Percentiles rank a stretch among this genome's conserved stretches.
phyloP scores from a whole-genome alignment of 2,329 filamentous ascomycete genomes.

The Leptographium radiaticola region DNA sequence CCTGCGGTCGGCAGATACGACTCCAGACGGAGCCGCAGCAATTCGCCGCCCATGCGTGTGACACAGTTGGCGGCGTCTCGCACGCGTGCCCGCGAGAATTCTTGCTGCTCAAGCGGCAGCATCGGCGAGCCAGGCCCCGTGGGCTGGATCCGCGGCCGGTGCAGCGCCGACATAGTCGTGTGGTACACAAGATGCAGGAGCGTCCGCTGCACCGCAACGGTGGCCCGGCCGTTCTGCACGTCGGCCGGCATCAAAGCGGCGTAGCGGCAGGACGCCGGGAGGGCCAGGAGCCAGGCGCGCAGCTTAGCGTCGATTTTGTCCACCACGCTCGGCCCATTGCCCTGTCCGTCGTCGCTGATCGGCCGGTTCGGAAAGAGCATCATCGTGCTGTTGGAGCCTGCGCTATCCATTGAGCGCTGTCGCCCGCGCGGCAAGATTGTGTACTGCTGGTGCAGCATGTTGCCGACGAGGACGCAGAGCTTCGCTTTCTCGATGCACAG shows the following conservation, averaged over 20 bases:
- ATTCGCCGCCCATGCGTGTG: constrained; percentile 66
- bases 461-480: constrained; percentile 77
- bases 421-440: constrained; percentile 80
- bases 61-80: constrained; percentile 75
- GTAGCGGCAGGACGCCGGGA: constrained; percentile 62
- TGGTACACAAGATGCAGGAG: constrained; percentile 89
- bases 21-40: constrained; percentile 61
- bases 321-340: constrained; percentile 50
- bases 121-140: constrained; percentile 44
- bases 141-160: constrained; percentile 81
- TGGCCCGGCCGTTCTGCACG: constrained; percentile 45
- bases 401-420: constrained; percentile 52
- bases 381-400: constrained; percentile 47
- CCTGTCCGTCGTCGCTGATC: constrained; percentile 44
- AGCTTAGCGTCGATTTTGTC: constrained; percentile 68
- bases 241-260: constrained; percentile 40
- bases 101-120: constrained; percentile 51
- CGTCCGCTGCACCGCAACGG: constrained; percentile 59
- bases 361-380: constrained; percentile 86
- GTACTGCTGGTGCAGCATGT: constrained; percentile 83
- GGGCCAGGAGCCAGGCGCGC: constrained; percentile 59
- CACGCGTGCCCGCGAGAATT: constrained; percentile 70
- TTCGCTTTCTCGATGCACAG: constrained; percentile 91
- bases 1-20: constrained; percentile 76
- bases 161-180: constrained; percentile 79